phyloP scores from a whole-genome alignment of 164 flowering plant genomes.

The Amborella trichopoda region DNA sequence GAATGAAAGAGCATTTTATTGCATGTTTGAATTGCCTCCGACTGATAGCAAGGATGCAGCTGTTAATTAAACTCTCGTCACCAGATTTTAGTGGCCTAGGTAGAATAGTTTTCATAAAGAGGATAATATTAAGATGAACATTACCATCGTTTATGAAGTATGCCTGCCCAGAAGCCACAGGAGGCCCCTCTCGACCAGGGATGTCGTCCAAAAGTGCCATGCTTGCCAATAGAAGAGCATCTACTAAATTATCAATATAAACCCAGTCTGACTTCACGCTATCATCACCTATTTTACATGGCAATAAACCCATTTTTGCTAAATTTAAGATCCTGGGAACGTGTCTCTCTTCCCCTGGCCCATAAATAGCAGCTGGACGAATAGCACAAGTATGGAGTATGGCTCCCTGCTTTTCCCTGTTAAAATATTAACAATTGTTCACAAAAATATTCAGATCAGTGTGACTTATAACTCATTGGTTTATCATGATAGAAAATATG shows the following conservation, averaged over 20 bases:
- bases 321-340: conserved; percentile 67
- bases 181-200: conserved; percentile 48
- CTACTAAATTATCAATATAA: conserved; percentile 83
- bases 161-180: conserved; percentile 95
- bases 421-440: not conserved
- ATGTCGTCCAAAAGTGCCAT: conserved; percentile 90
- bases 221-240: conserved; percentile 80
- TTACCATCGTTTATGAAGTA: conserved; percentile 94
- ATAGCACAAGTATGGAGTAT: conserved; percentile 74
- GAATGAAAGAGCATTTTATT: too few species aligned
- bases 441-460: not conserved
- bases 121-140: not conserved
- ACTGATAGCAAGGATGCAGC: too few species aligned
- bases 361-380: conserved; percentile 95
- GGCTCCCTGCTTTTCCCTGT: conserved; percentile 42
- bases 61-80: too few species aligned
- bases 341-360: conserved; percentile 97
- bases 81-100: too few species aligned
- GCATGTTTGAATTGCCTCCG: too few species aligned
- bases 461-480: not conserved
- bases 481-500: too few species aligned
- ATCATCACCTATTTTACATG: conserved; percentile 51
- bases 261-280: conserved; percentile 82
- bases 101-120: too few species aligned
- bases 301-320: conserved; percentile 61